Conservation (phyloP, 2,329 filamentous ascomycete genomes). For the Seiridium cupressi region DNA sequence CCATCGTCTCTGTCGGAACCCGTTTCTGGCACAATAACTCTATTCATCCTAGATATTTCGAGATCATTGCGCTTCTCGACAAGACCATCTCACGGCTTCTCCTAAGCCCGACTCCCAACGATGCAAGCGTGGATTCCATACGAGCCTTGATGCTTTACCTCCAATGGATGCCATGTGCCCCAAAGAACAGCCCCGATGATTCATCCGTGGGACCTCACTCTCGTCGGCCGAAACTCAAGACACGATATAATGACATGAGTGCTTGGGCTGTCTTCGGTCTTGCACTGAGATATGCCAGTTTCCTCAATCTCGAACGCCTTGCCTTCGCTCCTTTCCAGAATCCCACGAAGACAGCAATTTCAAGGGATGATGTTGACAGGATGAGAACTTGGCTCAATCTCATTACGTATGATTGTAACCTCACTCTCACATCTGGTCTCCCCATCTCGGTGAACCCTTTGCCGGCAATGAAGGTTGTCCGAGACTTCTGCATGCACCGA, state of each 20-base stretch:
- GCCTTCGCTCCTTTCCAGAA: neutral
- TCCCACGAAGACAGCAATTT: neutral
- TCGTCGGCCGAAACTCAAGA: neutral
- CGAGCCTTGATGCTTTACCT: slow-evolving; percentile 5
- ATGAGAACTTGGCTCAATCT: slow-evolving; percentile 5
- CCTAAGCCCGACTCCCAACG: neutral
- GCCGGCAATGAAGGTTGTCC: neutral
- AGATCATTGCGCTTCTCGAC: neutral
- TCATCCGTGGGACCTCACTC: neutral
- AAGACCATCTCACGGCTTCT: slow-evolving; percentile 1
- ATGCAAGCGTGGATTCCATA: neutral
- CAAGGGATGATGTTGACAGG: neutral
- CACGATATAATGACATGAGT: slow-evolving; percentile 5
- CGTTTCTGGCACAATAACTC: slow-evolving; percentile 1
- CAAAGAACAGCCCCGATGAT: neutral
- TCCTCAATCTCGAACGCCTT: neutral
- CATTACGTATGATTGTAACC: neutral
- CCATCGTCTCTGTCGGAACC: neutral
- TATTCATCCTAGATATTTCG: slow-evolving; percentile 2
- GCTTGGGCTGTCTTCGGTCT: slow-evolving; percentile 3
- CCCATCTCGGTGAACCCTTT: neutral
- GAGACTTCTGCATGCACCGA: neutral
- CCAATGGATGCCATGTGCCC: slow-evolving; percentile 5
- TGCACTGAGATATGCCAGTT: neutral
- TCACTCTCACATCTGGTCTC: neutral